phyloP scores from a whole-genome alignment of 805 yeast species.

The Ogataea ganodermae region DNA sequence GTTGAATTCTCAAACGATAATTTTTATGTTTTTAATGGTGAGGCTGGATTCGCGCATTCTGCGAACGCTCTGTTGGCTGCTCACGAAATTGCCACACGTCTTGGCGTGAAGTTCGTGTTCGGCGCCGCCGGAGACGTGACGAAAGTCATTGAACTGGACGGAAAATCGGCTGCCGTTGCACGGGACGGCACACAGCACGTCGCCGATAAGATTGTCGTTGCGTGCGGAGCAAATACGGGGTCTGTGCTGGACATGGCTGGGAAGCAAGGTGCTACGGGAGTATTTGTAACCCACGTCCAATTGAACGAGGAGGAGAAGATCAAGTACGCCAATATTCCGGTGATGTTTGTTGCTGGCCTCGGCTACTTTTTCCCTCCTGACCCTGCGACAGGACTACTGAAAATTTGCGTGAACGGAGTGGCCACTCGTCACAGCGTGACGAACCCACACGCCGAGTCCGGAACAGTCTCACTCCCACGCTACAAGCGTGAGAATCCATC shows the following conservation, averaged over 20 bases:
- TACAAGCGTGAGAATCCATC: constrained; percentile 34
- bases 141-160: constrained; percentile 10
- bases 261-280: constrained; percentile 42
- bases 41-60: constrained; percentile 46
- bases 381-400: constrained; percentile 35
- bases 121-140: constrained; percentile 35
- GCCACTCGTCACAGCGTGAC: constrained; percentile 33
- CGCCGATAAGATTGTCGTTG: constrained; percentile 40
- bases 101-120: constrained; percentile 40
- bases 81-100: constrained; percentile 28
- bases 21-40: constrained; percentile 37
- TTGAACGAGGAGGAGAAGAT: constrained; percentile 39
- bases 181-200: constrained; percentile 32
- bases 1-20: constrained; percentile 14
- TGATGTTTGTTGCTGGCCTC: constrained; percentile 45
- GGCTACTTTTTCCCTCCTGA: constrained; percentile 57
- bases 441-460: constrained; percentile 20
- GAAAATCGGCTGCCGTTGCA: constrained; percentile 23
- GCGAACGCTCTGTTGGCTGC: constrained; percentile 40
- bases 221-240: constrained; percentile 45
- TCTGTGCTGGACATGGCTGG: constrained; percentile 34
- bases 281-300: constrained; percentile 41
- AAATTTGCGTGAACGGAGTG: constrained; percentile 41
- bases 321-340: constrained; percentile 40
- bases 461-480: constrained; percentile 39